Conservation (phyloP, 768 basidiomycete genomes). For the Phylloporus sp. region DNA sequence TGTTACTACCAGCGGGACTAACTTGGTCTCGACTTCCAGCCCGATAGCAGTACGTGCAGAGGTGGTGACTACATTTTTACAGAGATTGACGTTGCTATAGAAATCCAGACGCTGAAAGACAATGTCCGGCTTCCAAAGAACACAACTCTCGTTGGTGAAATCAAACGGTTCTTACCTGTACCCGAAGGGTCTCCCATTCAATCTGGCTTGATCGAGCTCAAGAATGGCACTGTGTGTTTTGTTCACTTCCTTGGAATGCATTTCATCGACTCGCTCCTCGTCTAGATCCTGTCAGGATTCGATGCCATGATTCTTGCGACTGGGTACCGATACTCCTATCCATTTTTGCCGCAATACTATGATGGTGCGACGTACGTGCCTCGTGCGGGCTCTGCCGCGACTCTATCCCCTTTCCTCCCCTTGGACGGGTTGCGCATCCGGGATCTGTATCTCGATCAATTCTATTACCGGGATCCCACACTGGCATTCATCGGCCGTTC, state of each 20-base stretch:
- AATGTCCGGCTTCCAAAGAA: conserved; percentile 4
- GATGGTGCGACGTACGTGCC: conserved; percentile 2
- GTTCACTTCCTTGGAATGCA: background rate
- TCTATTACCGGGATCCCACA: conserved; percentile 12
- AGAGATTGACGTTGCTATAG: no score
- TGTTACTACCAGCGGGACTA: background rate
- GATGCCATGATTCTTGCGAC: conserved; percentile 14
- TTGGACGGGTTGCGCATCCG: conserved; percentile 6
- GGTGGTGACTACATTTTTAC: no score
- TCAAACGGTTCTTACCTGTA: conserved; percentile 8
- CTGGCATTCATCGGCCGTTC: conserved; percentile 10
- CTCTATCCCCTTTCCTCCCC: conserved; percentile 9
- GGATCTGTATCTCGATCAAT: conserved; percentile 11
- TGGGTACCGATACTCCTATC: conserved; percentile 11
- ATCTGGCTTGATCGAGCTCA: conserved; percentile 13
- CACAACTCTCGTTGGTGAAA: conserved; percentile 12
- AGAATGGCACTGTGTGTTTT: conserved; percentile 11
- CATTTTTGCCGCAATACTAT: conserved; percentile 17
- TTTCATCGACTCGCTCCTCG: background rate
- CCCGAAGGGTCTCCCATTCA: conserved; percentile 6
- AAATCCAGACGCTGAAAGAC: background rate
- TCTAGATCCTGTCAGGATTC: conserved; percentile 8
- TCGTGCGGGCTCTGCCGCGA: background rate
- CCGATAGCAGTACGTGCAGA: conserved; percentile 2
- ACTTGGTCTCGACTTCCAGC: background rate